Evolutionary conservation across 1,284 basidiomycete genomes (phyloP), one percentile per base, ranked within the genome.

Genomic region (Sphagnurus paluster): DNA sequence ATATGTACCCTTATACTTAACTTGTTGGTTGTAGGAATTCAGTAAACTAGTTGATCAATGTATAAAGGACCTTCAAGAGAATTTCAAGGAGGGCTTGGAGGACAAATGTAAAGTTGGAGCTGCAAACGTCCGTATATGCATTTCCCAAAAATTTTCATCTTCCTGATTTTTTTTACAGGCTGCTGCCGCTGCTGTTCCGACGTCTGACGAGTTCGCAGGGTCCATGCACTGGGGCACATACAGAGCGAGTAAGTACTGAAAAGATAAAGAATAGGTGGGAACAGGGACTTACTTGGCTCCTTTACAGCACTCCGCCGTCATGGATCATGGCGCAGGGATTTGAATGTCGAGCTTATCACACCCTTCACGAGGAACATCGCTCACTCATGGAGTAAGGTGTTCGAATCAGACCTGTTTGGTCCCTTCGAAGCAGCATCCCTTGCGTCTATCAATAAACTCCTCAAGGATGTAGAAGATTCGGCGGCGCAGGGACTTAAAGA

Each of bases 301-400:
- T 29, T 40, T 33, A 46, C 44, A 76, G 76, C 77, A 5, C 68
- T 83, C 38, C 74, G 79, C 42, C 76, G 79, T 29, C 70, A 77
- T 52, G 80, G 80, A 6, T 62, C 69, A 5, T 83, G 67, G 64
- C 70, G 76, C 28, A 68, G 71, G n/a, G 77, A 82, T 53, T 65
- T 84, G 33, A 84, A 84, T 53, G 70, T 75, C 3, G 80, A 83
- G 48, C 62, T 84, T 0, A 64, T 75, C 34, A 69, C 69, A 19
- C 80, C 81, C 0, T 79, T 84, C 63, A 82, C 78, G 1, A 70
- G 69, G 32, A 75, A 75, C 47, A 82, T 84, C 43, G 80, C 80
- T 1, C 68, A 70, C 42, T 73, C 76, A 2, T 84, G 80, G 80
- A 69, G 73, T 10, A 71, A 76, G 55, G 68, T 82, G 6, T 84